A percentile compares a stretch with the other conserved stretches of the same genome.
Conservation (phyloP, 2,329 filamentous ascomycete genomes). For the Podosphaera leucotricha region DNA sequence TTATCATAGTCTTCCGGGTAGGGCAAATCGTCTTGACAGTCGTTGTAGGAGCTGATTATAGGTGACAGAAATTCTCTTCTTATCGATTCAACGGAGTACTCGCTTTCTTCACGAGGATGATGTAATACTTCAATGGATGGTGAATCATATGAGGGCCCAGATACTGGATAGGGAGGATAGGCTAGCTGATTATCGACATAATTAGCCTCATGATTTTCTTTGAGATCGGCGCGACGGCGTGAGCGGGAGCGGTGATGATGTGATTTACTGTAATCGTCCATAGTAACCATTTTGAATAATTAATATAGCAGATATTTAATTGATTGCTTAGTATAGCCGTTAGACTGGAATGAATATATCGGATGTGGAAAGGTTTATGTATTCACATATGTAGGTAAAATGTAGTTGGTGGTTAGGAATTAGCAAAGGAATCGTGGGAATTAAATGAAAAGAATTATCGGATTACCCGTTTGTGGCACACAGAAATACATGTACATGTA, state of each 20-base stretch:
- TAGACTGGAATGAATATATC: too few relatives aligned
- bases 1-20: conserved; percentile 28
- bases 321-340: too few relatives aligned
- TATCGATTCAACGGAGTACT: conserved; percentile 57
- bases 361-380: too few relatives aligned
- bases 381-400: too few relatives aligned
- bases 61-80: conserved; percentile 60
- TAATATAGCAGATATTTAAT: too few relatives aligned
- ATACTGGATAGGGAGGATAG: conserved; percentile 12
- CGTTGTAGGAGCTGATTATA: conserved; percentile 18
- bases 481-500: too few relatives aligned
- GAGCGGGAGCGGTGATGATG: conserved; percentile 11
- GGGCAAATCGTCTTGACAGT: conserved; percentile 17
- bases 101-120: conserved; percentile 43
- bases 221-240: conserved; percentile 8
- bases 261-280: conserved; percentile 5
- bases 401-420: too few relatives aligned
- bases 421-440: too few relatives aligned
- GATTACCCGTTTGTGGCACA: too few relatives aligned
- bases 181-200: conserved; percentile 24
- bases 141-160: conserved; percentile 11
- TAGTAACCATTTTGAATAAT: background rate
- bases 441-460: too few relatives aligned
- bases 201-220: conserved; percentile 24
- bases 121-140: conserved; percentile 32